Evolutionary conservation across 345 rosid species (phyloP).

Genomic region (Erodium maritimum): DNA sequence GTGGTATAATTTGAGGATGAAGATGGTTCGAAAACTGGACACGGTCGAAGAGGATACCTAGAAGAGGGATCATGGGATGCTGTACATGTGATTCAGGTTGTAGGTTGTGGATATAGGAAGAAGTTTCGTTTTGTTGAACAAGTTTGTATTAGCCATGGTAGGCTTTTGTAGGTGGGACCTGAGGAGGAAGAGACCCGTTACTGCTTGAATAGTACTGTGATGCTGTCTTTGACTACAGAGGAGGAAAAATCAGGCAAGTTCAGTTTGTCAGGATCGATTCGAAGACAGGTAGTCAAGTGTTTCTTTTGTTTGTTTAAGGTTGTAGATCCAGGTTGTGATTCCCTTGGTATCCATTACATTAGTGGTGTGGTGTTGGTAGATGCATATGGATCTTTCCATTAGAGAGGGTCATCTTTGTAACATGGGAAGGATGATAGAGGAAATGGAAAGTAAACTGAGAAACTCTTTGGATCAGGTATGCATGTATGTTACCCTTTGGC

Average conservation of each 20-base stretch:
- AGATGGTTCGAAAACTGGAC: constrained; percentile 92
- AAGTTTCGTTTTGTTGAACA: too few relatives aligned
- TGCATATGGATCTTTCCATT: constrained; percentile 74
- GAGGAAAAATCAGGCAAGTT: constrained; percentile 67
- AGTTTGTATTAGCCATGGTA: too few relatives aligned
- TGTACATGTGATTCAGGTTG: constrained; percentile 92
- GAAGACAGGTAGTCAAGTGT: constrained; percentile 49
- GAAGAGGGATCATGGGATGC: constrained; percentile 99
- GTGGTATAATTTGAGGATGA: constrained; percentile 9
- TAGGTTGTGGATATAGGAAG: too few relatives aligned
- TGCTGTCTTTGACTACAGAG: constrained; percentile 87
- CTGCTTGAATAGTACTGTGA: constrained; percentile 89
- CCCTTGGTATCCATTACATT: too few relatives aligned
- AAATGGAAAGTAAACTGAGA: constrained; percentile 89
- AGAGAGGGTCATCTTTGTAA: constrained; percentile 91
- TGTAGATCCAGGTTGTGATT: too few relatives aligned
- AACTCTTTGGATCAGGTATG: constrained; percentile 88
- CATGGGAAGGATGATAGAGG: constrained; percentile 98
- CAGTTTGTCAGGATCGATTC: constrained; percentile 86
- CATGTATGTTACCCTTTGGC: background rate
- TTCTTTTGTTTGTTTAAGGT: too few relatives aligned
- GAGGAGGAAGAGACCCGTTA: constrained; percentile 72
- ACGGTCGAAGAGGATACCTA: constrained; percentile 80
- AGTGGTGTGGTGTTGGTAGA: too few relatives aligned
- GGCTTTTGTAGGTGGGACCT: constrained; percentile 87